Evolutionary conservation across 108 stramenopile genomes (phyloP).

Genomic region (Aurantiochytrium sp.): DNA sequence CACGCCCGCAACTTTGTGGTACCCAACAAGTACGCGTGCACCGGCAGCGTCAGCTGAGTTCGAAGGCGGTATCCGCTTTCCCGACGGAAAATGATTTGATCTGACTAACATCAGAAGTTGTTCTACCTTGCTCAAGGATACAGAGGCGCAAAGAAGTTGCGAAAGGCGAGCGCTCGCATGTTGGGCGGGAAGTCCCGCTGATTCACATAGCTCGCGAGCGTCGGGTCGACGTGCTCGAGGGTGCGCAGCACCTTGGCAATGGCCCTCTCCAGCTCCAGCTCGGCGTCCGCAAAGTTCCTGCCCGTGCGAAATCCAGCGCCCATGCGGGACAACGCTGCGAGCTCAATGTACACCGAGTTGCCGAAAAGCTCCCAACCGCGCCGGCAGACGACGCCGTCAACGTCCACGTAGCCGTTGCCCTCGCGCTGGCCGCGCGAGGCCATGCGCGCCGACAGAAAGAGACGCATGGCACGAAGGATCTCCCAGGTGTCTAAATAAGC

Average conservation of each 20-base stretch:
- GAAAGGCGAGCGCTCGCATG: slow-evolving; percentile 6
- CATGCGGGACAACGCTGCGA: background rate
- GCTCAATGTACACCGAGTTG: background rate
- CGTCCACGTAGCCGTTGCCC: background rate
- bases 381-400: background rate
- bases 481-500: background rate
- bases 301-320: background rate
- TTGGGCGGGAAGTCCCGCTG: slow-evolving; percentile 1
- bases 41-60: background rate
- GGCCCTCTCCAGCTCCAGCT: background rate
- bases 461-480: background rate
- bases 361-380: background rate
- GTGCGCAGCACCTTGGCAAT: background rate
- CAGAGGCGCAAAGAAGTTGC: background rate
- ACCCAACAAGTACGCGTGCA: background rate
- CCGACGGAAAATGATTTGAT: background rate
- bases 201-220: background rate
- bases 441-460: slow-evolving; percentile 1
- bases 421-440: background rate
- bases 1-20: slow-evolving; percentile 42
- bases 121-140: slow-evolving; percentile 31
- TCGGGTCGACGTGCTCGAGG: background rate
- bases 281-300: background rate
- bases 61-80: no score
- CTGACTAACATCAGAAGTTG: background rate